Evolutionary conservation across 2,329 filamentous ascomycete genomes (phyloP).

Genomic region (Calonectria leucothoes): DNA sequence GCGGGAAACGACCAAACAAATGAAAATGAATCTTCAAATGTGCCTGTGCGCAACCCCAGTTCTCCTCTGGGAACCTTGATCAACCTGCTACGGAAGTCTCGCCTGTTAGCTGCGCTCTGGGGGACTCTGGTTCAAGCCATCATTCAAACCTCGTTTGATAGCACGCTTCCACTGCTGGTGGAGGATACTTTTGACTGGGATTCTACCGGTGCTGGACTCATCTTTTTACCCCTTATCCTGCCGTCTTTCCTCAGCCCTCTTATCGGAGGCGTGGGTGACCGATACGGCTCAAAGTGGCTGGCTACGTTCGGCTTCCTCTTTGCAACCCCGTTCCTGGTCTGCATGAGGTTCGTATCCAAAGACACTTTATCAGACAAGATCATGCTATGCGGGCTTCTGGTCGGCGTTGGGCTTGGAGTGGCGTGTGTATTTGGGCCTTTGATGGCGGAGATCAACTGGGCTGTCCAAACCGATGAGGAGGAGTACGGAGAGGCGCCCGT

Average conservation of each 20-base stretch:
- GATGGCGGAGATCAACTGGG: constrained; percentile 52
- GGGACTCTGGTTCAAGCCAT: constrained; percentile 49
- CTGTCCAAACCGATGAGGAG: constrained; percentile 38
- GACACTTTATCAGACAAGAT: constrained; percentile 45
- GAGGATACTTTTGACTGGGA: constrained; percentile 46
- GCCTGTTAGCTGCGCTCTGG: constrained; percentile 48
- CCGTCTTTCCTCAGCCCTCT: constrained; percentile 47
- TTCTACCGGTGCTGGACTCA: constrained; percentile 47
- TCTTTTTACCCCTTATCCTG: constrained; percentile 49
- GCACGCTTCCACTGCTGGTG: constrained; percentile 48
- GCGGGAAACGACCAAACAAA: not conserved
- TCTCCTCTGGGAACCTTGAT: constrained; percentile 39
- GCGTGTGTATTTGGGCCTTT: constrained; percentile 48
- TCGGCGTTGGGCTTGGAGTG: constrained; percentile 45
- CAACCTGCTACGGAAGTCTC: constrained; percentile 43
- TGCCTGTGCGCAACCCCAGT: not conserved
- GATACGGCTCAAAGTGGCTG: constrained; percentile 50
- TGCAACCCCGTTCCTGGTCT: constrained; percentile 48
- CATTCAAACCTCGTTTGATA: constrained; percentile 48
- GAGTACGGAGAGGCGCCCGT: constrained; percentile 42
- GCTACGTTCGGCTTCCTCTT: constrained; percentile 47
- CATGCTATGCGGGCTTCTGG: constrained; percentile 47
- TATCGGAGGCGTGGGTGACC: constrained; percentile 46
- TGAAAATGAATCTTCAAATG: constrained; percentile 9
- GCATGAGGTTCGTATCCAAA: constrained; percentile 47